These are phyloP conservation scores for Moelleriella libera DNA, from an alignment of 2,329 filamentous ascomycete species.

Conservation along the genomic window DNA sequence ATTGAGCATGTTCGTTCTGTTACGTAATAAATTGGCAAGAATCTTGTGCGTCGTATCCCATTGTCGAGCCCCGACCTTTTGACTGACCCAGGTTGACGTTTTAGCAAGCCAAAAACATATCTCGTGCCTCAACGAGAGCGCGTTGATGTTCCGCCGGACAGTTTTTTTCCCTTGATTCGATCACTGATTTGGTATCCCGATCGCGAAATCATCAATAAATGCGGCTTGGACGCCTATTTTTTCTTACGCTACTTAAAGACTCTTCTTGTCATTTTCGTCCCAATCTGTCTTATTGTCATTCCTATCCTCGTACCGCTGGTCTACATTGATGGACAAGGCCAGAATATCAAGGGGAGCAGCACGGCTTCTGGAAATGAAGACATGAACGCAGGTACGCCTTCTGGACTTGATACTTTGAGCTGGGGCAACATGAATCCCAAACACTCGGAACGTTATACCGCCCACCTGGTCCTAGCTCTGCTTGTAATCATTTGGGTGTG, in stretches of 20 bases:
- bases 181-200: slow-evolving; percentile 54
- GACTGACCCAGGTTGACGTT: neutral
- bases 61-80: no score
- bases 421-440: slow-evolving; percentile 70
- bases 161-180: slow-evolving; percentile 35
- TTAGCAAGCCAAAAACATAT: slow-evolving; percentile 69
- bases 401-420: slow-evolving; percentile 68
- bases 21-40: slow-evolving; percentile 64
- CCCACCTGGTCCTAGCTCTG: slow-evolving; percentile 69
- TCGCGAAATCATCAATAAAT: slow-evolving; percentile 83
- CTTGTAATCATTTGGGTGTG: slow-evolving; percentile 73
- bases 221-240: slow-evolving; percentile 92
- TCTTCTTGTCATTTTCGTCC: slow-evolving; percentile 82
- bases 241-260: slow-evolving; percentile 73
- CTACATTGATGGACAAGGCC: slow-evolving; percentile 53
- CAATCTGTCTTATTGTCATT: slow-evolving; percentile 62
- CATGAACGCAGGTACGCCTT: slow-evolving; percentile 4
- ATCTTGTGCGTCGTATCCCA: slow-evolving; percentile 54
- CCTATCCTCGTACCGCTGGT: slow-evolving; percentile 84
- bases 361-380: slow-evolving; percentile 11
- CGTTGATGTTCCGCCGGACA: slow-evolving; percentile 56
- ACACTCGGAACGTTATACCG: slow-evolving; percentile 62
- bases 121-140: slow-evolving; percentile 76
- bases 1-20: slow-evolving; percentile 56
- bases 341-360: slow-evolving; percentile 27